These are phyloP conservation scores for Aquilaria sinensis DNA, from an alignment of 345 rosid species.

Conservation along the genomic window DNA sequence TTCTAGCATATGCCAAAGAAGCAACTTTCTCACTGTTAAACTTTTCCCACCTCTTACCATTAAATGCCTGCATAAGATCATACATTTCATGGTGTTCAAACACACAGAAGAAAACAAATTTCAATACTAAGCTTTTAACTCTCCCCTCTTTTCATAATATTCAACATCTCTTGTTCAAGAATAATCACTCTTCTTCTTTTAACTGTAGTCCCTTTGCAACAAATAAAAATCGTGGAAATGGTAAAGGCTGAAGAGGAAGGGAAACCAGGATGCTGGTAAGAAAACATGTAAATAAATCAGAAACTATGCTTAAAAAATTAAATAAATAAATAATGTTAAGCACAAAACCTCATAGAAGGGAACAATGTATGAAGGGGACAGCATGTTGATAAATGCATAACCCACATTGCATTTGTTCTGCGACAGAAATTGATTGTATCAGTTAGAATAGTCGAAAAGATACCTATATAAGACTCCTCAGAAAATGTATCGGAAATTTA, in stretches of 20 bases:
- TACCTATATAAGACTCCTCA: too few relatives aligned
- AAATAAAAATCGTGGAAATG: not conserved
- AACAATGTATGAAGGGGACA: conserved; percentile 61
- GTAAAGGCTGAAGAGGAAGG: not conserved
- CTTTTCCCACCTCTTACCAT: conserved; percentile 91
- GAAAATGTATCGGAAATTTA: conserved; percentile 25
- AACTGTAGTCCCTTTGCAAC: not conserved
- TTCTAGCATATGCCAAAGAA: conserved; percentile 77
- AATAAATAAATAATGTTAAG: not conserved
- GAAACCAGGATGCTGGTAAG: too few relatives aligned
- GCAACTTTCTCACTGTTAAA: conserved; percentile 92
- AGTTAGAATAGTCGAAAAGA: conserved; percentile 2
- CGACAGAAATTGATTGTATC: conserved; percentile 20
- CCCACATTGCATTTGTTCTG: conserved; percentile 89
- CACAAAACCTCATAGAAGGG: conserved; percentile 56
- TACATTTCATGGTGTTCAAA: not conserved
- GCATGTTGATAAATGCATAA: conserved; percentile 76
- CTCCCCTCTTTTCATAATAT: not conserved
- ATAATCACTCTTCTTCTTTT: too few relatives aligned
- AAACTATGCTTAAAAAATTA: not conserved
- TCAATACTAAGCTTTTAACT: not conserved
- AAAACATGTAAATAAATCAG: not conserved
- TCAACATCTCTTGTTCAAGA: too few relatives aligned
- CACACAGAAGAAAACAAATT: conserved; percentile 2
- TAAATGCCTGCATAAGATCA: conserved; percentile 49